Evolutionary conservation across 352 stramenopile species (phyloP), one percentile per base, ranked within the genome.

Genomic region (Pythium brachiatum): DNA sequence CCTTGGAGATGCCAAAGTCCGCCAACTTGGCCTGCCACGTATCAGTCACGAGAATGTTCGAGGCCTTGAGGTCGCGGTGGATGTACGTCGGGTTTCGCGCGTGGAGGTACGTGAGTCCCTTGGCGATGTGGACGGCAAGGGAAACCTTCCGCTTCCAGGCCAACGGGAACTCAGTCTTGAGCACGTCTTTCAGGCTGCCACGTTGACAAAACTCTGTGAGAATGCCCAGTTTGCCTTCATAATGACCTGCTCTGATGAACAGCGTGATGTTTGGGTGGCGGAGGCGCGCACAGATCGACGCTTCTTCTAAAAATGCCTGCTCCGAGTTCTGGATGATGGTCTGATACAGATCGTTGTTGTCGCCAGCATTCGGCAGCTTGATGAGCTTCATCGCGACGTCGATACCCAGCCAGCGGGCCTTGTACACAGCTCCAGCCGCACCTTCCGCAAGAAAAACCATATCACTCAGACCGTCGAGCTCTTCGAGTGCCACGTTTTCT

Each of bases 351-450:
- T 89, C 76, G 2, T 64, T 57, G 57, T 88, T 73, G 48, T 62
- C 41, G 11, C 74, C 80, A 16, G 64, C 72, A 21, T 83, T 81
- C 1, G 80, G 80, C 9, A 88, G 71, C 64, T 88, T 87, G 39
- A 89, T 84, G 7, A 89, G 70, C 66, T 89, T 89, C 74, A 89
- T 83, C 12, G 80, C 80, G 13, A 89, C 80, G 38, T 89, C 78
- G 62, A 88, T 89, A 2, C 80, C 80, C 7, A 89, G 70, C 80
- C 80, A 89, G n/a, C 81, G 74, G 2, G 78, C 78, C 53, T 88
- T 88, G 66, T 74, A 88, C 8, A 89, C 80, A 47, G 70, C 83
- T 0, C 80, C 80, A 15, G 72, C 65, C n/a, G 80, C 80, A 53
- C 80, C 80, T 70, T 89, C 80, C 3, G 76, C 80, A 29, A 89